phyloP scores from a whole-genome alignment of 306 rosid species.

The Medicago ruthenica region DNA sequence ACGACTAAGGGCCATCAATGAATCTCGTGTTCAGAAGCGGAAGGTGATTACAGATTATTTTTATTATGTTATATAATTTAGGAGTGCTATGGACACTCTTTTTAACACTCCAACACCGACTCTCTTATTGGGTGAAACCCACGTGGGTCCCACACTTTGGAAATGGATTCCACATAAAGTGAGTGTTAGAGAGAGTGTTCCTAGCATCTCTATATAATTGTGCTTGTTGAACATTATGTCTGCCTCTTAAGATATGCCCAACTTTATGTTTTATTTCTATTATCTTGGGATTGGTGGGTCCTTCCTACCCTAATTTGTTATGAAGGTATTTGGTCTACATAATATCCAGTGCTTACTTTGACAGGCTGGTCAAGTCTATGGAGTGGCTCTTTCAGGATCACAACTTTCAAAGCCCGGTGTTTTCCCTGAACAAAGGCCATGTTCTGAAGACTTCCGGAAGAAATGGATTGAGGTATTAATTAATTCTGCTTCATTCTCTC shows the following conservation, averaged over 20 bases:
- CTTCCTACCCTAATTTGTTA: conserved; percentile 25
- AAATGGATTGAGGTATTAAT: conserved; percentile 92
- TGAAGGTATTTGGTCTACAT: conserved; percentile 41
- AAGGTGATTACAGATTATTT: conserved; percentile 65
- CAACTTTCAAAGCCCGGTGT: conserved; percentile 75
- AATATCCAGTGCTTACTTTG: conserved; percentile 38
- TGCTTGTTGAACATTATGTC: conserved; percentile 12
- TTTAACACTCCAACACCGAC: too few species aligned
- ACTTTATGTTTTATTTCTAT: conserved; percentile 13
- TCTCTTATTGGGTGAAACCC: too few species aligned
- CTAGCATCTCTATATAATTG: too few species aligned
- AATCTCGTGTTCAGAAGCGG: conserved; percentile 93
- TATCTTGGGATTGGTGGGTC: conserved; percentile 28
- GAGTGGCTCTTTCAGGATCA: conserved; percentile 81
- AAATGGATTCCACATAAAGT: too few species aligned
- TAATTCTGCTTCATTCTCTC: conserved; percentile 8
- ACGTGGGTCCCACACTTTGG: too few species aligned
- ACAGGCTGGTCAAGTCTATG: conserved; percentile 98
- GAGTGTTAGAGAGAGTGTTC: too few species aligned
- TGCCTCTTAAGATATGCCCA: conserved; percentile 1
- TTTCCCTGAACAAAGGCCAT: conserved; percentile 79
- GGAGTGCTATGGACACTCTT: too few species aligned
- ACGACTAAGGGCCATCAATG: conserved; percentile 92
- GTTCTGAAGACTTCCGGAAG: conserved; percentile 78
- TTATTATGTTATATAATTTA: conserved; percentile 20